These are phyloP conservation scores for Phylloboletellus chloephorus DNA, from an alignment of 1,284 basidiomycete species.

Conservation along the genomic window DNA sequence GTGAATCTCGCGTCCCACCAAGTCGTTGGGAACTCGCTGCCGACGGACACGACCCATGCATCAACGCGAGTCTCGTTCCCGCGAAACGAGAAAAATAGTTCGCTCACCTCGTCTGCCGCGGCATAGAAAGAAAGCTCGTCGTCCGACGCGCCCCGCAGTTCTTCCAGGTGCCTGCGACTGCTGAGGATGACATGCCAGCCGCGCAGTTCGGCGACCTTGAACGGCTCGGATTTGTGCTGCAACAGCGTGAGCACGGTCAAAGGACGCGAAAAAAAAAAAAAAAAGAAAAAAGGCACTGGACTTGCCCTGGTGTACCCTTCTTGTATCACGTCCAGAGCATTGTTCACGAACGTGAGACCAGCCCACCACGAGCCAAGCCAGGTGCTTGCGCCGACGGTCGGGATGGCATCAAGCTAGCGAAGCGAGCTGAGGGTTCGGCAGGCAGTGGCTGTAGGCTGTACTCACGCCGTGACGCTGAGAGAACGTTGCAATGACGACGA, in stretches of 20 bases:
- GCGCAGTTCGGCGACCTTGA: constrained; percentile 38
- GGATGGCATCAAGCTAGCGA: constrained; percentile 17
- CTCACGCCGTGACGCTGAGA: background rate
- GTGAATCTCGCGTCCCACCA: constrained; percentile 23
- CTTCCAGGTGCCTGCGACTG: constrained; percentile 35
- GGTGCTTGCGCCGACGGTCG: constrained; percentile 14
- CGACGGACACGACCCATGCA: too few relatives aligned
- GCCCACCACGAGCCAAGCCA: constrained; percentile 11
- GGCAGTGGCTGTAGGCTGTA: background rate
- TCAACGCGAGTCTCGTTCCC: too few relatives aligned
- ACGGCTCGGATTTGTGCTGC: constrained; percentile 34
- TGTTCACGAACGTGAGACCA: constrained; percentile 5
- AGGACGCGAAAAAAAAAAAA: too few relatives aligned
- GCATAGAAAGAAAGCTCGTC: constrained; percentile 35
- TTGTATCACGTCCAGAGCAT: constrained; percentile 9
- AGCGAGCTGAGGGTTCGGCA: background rate
- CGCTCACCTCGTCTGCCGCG: constrained; percentile 33
- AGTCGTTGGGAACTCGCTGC: constrained; percentile 25
- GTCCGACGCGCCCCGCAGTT: constrained; percentile 37
- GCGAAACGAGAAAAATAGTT: background rate
- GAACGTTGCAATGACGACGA: background rate
- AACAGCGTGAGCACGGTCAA: background rate
- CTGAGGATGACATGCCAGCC: constrained; percentile 40
- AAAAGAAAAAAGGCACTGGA: too few relatives aligned
- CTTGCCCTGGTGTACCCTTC: constrained; percentile 15